Percentiles rank a stretch among this genome's conserved stretches.
Evolutionary conservation across 208 protist genomes (phyloP).

Genomic region (Crithidia expoeki): DNA sequence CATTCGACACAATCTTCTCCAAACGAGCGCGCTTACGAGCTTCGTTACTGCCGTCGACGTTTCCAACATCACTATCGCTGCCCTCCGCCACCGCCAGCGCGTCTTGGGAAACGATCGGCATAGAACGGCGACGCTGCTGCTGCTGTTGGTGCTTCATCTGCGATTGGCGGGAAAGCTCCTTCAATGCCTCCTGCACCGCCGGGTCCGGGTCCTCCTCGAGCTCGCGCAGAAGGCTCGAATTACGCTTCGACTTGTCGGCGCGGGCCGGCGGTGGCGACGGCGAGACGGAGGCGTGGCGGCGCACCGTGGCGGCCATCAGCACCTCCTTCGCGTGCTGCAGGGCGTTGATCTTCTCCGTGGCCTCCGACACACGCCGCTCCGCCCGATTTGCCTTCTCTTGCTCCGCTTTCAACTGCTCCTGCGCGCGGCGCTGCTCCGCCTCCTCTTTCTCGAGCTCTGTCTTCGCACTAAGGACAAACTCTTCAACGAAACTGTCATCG

Average conservation of each 20-base stretch:
- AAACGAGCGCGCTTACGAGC: constrained; percentile 57
- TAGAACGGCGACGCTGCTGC: constrained; percentile 39
- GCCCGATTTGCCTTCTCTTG: constrained; percentile 43
- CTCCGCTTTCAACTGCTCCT: constrained; percentile 27
- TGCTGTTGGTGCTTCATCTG: constrained; percentile 21
- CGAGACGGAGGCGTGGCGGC: constrained; percentile 48
- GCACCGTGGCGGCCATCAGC: constrained; percentile 58
- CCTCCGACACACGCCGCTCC: constrained; percentile 48
- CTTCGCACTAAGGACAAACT: constrained; percentile 72
- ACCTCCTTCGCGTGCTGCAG: constrained; percentile 81
- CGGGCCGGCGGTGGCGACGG: constrained; percentile 39
- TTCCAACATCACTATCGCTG: constrained; percentile 26
- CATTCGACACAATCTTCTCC: constrained; percentile 69
- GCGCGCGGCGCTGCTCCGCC: constrained; percentile 29
- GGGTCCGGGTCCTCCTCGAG: constrained; percentile 59
- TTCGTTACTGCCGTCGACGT: constrained; percentile 18
- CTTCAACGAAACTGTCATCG: constrained; percentile 90
- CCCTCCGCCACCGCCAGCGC: constrained; percentile 21
- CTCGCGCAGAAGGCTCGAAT: constrained; percentile 38
- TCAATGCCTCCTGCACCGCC: constrained; percentile 61
- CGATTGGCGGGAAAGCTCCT: constrained; percentile 38
- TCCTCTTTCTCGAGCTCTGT: constrained; percentile 46
- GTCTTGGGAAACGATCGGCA: constrained; percentile 55
- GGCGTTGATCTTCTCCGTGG: constrained; percentile 57
- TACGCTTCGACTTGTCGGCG: constrained; percentile 24